A percentile compares a stretch with the other conserved stretches of the same genome.
Conservation (phyloP, 1,139 yeast genomes). For the Hemisphaericaspora subhashii region DNA sequence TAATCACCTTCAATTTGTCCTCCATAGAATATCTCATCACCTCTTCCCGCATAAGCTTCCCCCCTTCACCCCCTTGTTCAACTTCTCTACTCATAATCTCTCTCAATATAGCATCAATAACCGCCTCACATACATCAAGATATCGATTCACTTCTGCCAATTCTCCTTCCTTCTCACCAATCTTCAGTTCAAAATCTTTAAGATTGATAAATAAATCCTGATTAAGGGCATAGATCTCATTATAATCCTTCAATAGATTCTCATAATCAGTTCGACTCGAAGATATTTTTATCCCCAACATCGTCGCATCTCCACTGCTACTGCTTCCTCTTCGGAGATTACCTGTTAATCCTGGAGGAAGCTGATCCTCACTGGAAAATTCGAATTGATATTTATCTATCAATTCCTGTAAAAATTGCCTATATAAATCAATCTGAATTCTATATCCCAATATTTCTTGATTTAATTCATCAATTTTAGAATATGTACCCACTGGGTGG, state of each 20-base stretch:
- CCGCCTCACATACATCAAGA: constrained; percentile 18
- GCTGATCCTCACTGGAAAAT: constrained; percentile 14
- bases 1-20: constrained; percentile 25
- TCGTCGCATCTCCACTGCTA: constrained; percentile 1
- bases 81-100: neutral
- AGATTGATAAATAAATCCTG: constrained; percentile 40
- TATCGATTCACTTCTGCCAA: constrained; percentile 18
- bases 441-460: constrained; percentile 44
- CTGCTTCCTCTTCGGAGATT: constrained; percentile 9
- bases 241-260: constrained; percentile 29
- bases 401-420: constrained; percentile 40
- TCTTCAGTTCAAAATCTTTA: constrained; percentile 34
- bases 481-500: constrained; percentile 9
- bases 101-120: constrained; percentile 22
- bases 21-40: constrained; percentile 24
- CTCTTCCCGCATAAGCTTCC: constrained; percentile 4
- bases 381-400: constrained; percentile 25
- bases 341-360: constrained; percentile 14
- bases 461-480: constrained; percentile 33
- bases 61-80: neutral
- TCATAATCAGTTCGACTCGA: constrained; percentile 15
- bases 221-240: constrained; percentile 36
- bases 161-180: constrained; percentile 27
- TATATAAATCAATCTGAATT: constrained; percentile 44
- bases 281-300: constrained; percentile 5